Evolutionary conservation across 371 early-diverging fungal genomes (phyloP).

Genomic region (Rhizomucor miehei): DNA sequence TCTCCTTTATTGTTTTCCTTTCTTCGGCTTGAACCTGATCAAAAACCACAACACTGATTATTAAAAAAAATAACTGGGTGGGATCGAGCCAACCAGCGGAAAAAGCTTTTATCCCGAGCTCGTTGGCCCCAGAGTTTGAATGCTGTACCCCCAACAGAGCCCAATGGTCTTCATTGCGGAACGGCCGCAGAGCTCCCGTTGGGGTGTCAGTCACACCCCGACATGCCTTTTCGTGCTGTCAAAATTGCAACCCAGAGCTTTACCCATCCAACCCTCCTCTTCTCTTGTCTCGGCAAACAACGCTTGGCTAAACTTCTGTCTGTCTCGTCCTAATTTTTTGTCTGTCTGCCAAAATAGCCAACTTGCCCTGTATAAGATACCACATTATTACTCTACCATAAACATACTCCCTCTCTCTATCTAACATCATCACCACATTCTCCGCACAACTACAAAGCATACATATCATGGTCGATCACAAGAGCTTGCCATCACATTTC

Average conservation of each 20-base stretch:
- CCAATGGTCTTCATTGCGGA: too few relatives aligned
- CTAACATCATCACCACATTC: conserved; percentile 1
- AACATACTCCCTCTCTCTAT: background rate
- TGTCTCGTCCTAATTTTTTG: background rate
- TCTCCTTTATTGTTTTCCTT: too few relatives aligned
- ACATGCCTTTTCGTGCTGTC: background rate
- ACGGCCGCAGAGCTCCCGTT: background rate
- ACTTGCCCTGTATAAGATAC: background rate
- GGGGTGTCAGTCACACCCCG: conserved; percentile 11
- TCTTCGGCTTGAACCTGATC: too few relatives aligned
- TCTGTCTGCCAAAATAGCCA: background rate
- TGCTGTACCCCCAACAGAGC: too few relatives aligned
- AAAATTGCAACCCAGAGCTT: conserved; percentile 4
- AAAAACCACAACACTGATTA: too few relatives aligned
- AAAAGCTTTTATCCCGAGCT: too few relatives aligned
- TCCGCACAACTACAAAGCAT: background rate
- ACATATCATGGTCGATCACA: conserved; percentile 16
- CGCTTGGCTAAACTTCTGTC: background rate
- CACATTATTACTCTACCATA: background rate
- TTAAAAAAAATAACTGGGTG: too few relatives aligned
- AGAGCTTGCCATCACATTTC: conserved; percentile 18
- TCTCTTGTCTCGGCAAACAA: background rate
- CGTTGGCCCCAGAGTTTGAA: too few relatives aligned
- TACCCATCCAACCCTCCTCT: background rate
- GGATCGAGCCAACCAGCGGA: too few relatives aligned